Conservation (phyloP, 495 filamentous ascomycete species). For the Daldinia caldariorum region DNA sequence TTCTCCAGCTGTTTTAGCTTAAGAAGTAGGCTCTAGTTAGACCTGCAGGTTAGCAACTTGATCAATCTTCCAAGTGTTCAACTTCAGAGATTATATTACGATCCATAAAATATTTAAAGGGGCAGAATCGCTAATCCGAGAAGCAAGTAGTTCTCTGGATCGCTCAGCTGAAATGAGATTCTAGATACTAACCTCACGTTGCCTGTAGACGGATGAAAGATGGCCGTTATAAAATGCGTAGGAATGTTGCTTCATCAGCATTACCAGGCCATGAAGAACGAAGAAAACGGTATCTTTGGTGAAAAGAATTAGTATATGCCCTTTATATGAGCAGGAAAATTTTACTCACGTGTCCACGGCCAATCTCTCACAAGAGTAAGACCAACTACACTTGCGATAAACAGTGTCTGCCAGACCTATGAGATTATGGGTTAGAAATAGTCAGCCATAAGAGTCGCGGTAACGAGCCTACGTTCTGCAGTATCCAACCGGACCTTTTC, state of each 20-base stretch:
- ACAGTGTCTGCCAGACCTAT: slow-evolving; percentile 70
- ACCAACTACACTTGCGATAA: slow-evolving; percentile 65
- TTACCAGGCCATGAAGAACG: slow-evolving; percentile 72
- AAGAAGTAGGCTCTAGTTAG: slow-evolving; percentile 38
- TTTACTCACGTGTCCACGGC: slow-evolving; percentile 71
- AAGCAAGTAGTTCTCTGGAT: neutral
- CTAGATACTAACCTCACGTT: slow-evolving; percentile 44
- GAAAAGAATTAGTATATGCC: slow-evolving; percentile 14
- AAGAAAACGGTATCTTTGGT: slow-evolving; percentile 66
- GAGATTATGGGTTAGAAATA: slow-evolving; percentile 8
- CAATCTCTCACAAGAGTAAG: slow-evolving; percentile 73
- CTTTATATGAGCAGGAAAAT: slow-evolving; percentile 48
- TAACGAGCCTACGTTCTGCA: slow-evolving; percentile 64
- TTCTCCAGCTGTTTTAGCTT: slow-evolving; percentile 52
- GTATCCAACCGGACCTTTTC: slow-evolving; percentile 70
- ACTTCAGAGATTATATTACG: too few relatives aligned
- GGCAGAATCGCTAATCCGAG: neutral
- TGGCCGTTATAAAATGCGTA: slow-evolving; percentile 82
- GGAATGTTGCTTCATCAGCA: slow-evolving; percentile 83
- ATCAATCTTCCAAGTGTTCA: neutral
- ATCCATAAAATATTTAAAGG: neutral
- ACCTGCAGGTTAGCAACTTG: neutral
- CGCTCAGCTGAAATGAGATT: neutral
- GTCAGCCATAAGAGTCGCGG: neutral
- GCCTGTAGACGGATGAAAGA: slow-evolving; percentile 67